Base-by-base conservation (phyloP, 169 alveolate species). In the Cryptosporidium viatorum region DNA sequence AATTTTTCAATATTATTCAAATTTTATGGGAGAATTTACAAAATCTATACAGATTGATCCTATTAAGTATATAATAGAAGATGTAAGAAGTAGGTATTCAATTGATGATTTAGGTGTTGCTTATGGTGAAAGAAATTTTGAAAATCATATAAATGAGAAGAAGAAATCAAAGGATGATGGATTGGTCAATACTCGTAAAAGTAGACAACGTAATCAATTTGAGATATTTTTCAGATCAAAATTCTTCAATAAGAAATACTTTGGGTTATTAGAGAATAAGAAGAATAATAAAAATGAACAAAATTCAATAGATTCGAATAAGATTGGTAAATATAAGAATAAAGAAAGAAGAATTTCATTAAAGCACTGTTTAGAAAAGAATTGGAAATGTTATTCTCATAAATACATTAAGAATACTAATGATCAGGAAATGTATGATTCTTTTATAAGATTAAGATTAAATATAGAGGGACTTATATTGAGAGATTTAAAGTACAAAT, bases 331-430 rank as follows among this genome's bases (percentile, higher is more conserved):
- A 41, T 35, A 29, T 14, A 73, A 73, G 41, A 37, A 31, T 31
- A 43, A 73, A 16, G 68, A 50, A 21, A 73, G 39, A 41, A 52
- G 68, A 10, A 33, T 59, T 35, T 52, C 68, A 7, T 21, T 73
- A 29, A 73, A 43, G 26, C 37, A 52, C 4, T 73, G 62, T 31
- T 39, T 73, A 14, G 70, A 73, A 35, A 52, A 52, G 55, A 73
- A 55, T 58, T 73, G 86, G 86, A 73, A 41, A 39, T 73, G 86
- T 14, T 73, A 73, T 59, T 73, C 86, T n/a, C 86, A 73, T 14
- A 73, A 55, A 23, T n/a, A 55, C n/a, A 73, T 73, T 18, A 73
- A 73, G 69, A 73, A 73, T 58, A 73, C 86, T 6, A 21, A 26
- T 6, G 86, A 73, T 41, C 86, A 52, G 60, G 71, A 55, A 23